Evolutionary conservation across 108 stramenopile species (phyloP), one percentile per base, ranked within the genome.

Genomic region (Chaetoceros tenuissimus): DNA sequence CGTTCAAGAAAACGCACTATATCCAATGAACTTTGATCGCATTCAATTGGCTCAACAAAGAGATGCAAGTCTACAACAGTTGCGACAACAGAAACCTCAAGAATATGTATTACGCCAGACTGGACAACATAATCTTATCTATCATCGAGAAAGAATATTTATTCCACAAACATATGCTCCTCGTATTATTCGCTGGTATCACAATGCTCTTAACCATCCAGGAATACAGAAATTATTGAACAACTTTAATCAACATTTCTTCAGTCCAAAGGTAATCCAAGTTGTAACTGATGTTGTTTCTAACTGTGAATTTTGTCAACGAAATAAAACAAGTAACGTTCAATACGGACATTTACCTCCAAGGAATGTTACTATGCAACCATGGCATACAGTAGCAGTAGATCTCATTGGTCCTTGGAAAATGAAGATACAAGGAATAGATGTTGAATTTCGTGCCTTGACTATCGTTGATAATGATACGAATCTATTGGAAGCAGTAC

Each of bases 341-440:
- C 51, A 62, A 2, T 64, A 76, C 63, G 75, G 75, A 13, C 23
- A 67, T 1, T n/a, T 59, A 18, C 52, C 70, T 26, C 50, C 57
- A 10, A 28, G 52, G 25, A 31, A 72, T 1, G 60, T 51, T 0
- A 13, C 51, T 20, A 22, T 48, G 1, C 19, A 24, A 1, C 75
- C 75, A 18, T 72, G 68, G 63, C 22, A 62, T 29, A 48, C 64
- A 66, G 53, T 59, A 5, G 59, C 51, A 3, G 57, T 71, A 40
- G 70, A 76, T 48, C 49, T 76, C 2, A 71, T 76, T 19, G 69
- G 74, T 13, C 75, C 75, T 1, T 76, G 75, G 75, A 62, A 18
- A 22, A 46, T 77, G 2, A 45, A 49, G 24, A 40, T 40, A 5
- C 5, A 40, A 5, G 13, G 13, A 10, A 40, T 40, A 40, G 13